Evolutionary conservation across 768 basidiomycete genomes (phyloP), one percentile per base, ranked within the genome.

Genomic region (Termitomyces sp.): DNA sequence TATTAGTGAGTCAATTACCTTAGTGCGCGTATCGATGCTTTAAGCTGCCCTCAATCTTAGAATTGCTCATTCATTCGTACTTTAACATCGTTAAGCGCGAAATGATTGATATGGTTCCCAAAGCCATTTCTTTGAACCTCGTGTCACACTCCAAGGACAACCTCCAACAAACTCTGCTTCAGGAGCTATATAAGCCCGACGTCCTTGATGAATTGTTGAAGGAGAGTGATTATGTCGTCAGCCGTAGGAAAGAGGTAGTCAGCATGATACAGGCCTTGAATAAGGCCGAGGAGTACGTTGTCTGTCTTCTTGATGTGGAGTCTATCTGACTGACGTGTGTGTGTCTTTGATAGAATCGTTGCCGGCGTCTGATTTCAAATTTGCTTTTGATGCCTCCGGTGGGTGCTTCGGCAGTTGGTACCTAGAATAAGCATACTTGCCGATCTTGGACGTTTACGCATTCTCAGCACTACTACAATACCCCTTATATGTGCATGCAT

Each of bases 31-130:
- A 28, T 26, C 8, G 31, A 15, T 46, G 10, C 12, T 41, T 41
- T n/a, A 42, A 40, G 41, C 26, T 43, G 21, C 10, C 31, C 67
- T 31, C 11, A 10, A 21, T 35, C 23, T 48, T 15, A 95, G 94
- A 99, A 73, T 81, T 98, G 47, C 85, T 99, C 67, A 98, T 98
- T 64, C 82, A 90, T 69, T 97, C 94, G 4, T 98, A 98, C 73
- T 98, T 90, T 80, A 94, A 97, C 75, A 94, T 98, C 62, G 93
- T 98, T 54, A 98, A 99, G 76, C 88, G 95, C 57, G 96, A 98
- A 73, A 94, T 98, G 91, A 98, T 98, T 66, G 96, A 98, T 73
- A 97, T 97, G 94, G 91, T 98, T 26, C 96, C 96, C 8, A 99
- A 99, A 72, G 92, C 92, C 17, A 93, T 97, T 68, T 85, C 89